These are phyloP conservation scores for Alternaria hordeiaustralica DNA, from an alignment of 2,329 filamentous ascomycete species.

Conservation along the genomic window DNA sequence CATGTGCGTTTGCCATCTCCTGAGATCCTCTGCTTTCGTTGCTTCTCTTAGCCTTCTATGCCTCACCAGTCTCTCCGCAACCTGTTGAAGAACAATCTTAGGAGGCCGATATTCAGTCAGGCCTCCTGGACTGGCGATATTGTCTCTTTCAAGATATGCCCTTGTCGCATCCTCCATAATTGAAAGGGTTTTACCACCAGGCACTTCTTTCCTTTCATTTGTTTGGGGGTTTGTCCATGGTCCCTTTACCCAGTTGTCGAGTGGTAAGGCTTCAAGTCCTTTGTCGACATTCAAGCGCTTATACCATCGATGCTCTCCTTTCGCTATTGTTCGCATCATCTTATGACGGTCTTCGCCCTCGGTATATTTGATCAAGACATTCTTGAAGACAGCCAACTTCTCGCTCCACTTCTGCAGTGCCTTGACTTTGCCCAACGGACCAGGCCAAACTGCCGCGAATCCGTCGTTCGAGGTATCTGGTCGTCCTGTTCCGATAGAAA, in stretches of 20 bases:
- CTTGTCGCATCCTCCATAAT: constrained; percentile 54
- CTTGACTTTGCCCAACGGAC: constrained; percentile 51
- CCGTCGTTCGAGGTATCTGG: constrained; percentile 55
- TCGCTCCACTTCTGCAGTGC: constrained; percentile 55
- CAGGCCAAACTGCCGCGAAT: constrained; percentile 55
- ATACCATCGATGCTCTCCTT: constrained; percentile 59
- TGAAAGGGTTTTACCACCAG: constrained; percentile 53
- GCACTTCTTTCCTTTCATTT: constrained; percentile 38
- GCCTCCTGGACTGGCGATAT: constrained; percentile 40
- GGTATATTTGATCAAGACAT: constrained; percentile 60
- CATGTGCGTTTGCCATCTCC: constrained; percentile 49
- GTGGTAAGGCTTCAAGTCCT: constrained; percentile 54
- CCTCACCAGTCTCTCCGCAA: constrained; percentile 57
- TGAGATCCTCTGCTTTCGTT: constrained; percentile 40
- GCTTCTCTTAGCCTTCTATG: constrained; percentile 53
- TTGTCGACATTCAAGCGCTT: constrained; percentile 57
- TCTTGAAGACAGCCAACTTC: constrained; percentile 58
- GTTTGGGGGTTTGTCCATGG: constrained; percentile 46
- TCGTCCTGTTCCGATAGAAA: constrained; percentile 56
- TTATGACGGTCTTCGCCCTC: constrained; percentile 58
- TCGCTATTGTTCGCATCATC: constrained; percentile 55
- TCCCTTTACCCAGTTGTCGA: constrained; percentile 57
- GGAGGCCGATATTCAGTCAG: constrained; percentile 55
- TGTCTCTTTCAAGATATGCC: constrained; percentile 49
- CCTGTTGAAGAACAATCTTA: constrained; percentile 52